Evolutionary conservation across 148 eudicot species (phyloP).

Genomic region (Cornus kousa): DNA sequence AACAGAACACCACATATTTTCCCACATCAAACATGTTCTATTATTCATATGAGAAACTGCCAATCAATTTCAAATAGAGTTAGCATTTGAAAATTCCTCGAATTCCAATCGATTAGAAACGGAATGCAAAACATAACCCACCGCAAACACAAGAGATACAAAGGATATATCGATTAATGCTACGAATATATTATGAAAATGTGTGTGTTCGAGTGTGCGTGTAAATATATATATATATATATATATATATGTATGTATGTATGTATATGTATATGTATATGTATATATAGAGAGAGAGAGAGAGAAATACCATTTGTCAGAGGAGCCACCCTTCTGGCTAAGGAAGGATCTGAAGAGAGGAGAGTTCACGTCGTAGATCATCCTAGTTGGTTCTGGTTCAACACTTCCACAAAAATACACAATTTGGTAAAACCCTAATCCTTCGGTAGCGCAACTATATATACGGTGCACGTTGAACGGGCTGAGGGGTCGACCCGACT

Average conservation of each 20-base stretch:
- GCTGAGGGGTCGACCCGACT: too few relatives aligned
- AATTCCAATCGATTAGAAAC: too few relatives aligned
- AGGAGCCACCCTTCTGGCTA: slow-evolving; percentile 66
- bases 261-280: too few relatives aligned
- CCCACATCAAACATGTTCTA: background rate
- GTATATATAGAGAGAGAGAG: background rate
- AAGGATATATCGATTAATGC: too few relatives aligned
- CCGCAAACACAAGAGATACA: too few relatives aligned
- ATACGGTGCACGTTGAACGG: too few relatives aligned
- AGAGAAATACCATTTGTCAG: slow-evolving; percentile 52
- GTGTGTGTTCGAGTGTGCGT: background rate
- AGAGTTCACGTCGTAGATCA: slow-evolving; percentile 75
- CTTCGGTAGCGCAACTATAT: background rate
- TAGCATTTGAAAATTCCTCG: too few relatives aligned
- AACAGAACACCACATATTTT: background rate
- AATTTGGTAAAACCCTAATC: background rate
- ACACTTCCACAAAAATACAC: background rate
- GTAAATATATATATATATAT: too few relatives aligned
- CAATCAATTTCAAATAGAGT: too few relatives aligned
- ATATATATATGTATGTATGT: background rate
- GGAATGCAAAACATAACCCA: too few relatives aligned
- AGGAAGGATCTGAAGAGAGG: slow-evolving; percentile 67
- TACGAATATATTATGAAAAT: too few relatives aligned
- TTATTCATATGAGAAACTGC: too few relatives aligned
- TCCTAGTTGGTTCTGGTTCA: background rate